Evolutionary conservation across 2,329 filamentous ascomycete genomes (phyloP).

Genomic region (Talaromyces verruculosus): DNA sequence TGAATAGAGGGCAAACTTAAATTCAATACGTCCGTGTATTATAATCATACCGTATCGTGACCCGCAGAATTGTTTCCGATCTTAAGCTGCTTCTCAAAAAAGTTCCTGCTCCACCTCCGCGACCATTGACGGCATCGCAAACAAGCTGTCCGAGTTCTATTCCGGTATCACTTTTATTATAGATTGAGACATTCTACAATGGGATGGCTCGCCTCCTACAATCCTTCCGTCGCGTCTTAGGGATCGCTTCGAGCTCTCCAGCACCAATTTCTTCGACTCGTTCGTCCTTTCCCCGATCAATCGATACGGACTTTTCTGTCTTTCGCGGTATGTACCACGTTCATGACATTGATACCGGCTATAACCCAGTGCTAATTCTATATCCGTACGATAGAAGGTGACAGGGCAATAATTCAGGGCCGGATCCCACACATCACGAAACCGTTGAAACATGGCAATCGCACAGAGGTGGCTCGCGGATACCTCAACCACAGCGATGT

Average conservation of each 20-base stretch:
- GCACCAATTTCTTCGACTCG: not conserved
- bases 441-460: slow-evolving; percentile 41
- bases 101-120: not conserved
- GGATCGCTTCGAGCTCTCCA: slow-evolving; percentile 21
- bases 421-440: slow-evolving; percentile 44
- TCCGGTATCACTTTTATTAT: not conserved
- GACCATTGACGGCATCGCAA: not conserved
- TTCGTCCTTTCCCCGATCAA: slow-evolving; percentile 28
- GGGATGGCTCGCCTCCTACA: slow-evolving; percentile 39
- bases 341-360: too few species aligned
- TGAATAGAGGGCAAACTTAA: not conserved
- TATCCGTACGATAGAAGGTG: slow-evolving; percentile 39
- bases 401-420: slow-evolving; percentile 43
- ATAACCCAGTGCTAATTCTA: not conserved
- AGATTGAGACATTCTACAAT: slow-evolving; percentile 4
- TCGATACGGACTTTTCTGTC: slow-evolving; percentile 41
- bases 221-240: slow-evolving; percentile 34
- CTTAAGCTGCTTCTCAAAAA: not conserved
- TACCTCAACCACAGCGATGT: slow-evolving; percentile 54
- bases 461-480: slow-evolving; percentile 38
- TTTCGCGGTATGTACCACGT: slow-evolving; percentile 34
- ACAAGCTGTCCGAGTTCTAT: not conserved
- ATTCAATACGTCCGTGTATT: not conserved
- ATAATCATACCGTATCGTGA: not conserved
- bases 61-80: not conserved